Percentiles rank a stretch among this genome's conserved stretches.
Evolutionary conservation across 2,329 filamentous ascomycete genomes (phyloP).

Genomic region (Neophaeococcomyces mojaviensis): DNA sequence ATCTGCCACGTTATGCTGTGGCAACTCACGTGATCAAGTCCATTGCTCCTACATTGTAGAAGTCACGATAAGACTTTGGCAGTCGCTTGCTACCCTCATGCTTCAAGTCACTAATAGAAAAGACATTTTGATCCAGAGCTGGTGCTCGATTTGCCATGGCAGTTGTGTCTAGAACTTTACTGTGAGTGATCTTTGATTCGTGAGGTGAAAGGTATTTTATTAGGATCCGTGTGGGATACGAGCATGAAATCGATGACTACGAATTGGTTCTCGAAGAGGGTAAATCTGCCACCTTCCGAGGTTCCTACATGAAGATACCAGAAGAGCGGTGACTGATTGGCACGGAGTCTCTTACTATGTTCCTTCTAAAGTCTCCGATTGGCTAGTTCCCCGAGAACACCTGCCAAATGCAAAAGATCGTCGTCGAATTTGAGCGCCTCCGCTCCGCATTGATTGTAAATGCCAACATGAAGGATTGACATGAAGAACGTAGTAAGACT

Average conservation of each 20-base stretch:
- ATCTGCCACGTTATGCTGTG: background rate
- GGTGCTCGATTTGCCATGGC: constrained; percentile 29
- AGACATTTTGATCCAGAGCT: constrained; percentile 24
- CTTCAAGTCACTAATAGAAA: constrained; percentile 22
- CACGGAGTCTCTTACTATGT: constrained; percentile 2
- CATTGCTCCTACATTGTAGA: constrained; percentile 53
- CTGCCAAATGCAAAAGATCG: constrained; percentile 2
- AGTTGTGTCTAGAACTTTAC: no score
- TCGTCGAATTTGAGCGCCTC: background rate
- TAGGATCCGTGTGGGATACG: no score
- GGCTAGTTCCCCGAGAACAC: background rate
- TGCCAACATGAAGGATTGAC: no score
- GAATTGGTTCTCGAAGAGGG: no score
- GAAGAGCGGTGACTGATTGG: background rate
- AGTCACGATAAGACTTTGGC: constrained; percentile 32
- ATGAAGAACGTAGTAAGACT: no score
- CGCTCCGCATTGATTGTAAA: no score
- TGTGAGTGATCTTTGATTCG: no score
- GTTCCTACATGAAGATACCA: background rate
- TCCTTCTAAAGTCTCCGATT: background rate
- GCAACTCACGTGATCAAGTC: constrained; percentile 41
- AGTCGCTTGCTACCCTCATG: constrained; percentile 13
- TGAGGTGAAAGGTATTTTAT: no score
- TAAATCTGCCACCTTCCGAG: background rate
- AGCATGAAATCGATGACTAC: no score